Evolutionary conservation across 2,329 filamentous ascomycete species (phyloP).

Genomic region (Ustulina deusta): DNA sequence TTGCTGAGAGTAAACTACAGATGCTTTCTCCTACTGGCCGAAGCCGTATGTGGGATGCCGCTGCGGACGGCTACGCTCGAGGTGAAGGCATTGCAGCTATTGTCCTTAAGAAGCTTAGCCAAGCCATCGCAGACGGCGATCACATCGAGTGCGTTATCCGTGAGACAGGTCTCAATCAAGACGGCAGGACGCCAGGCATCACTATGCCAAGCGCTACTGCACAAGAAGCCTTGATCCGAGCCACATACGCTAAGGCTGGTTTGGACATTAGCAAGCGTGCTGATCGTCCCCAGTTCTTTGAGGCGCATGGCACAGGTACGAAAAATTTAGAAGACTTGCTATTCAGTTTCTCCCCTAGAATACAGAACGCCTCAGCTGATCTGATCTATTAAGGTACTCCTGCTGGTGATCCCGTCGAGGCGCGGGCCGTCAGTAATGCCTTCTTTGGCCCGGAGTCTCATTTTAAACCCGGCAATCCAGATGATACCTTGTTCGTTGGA

Average conservation of each 20-base stretch:
- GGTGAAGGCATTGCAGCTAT: conserved; percentile 45
- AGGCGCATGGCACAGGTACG: conserved; percentile 47
- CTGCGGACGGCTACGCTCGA: conserved; percentile 38
- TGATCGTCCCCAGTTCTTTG: conserved; percentile 47
- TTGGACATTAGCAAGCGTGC: conserved; percentile 16
- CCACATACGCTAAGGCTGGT: conserved; percentile 31
- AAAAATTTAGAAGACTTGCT: neutral
- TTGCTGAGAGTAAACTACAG: conserved; percentile 43
- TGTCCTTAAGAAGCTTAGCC: conserved; percentile 57
- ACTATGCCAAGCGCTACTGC: conserved; percentile 33
- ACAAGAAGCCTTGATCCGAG: conserved; percentile 30
- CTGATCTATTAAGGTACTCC: too few species aligned
- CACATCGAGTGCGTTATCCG: conserved; percentile 37
- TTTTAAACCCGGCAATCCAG: neutral
- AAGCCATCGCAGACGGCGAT: conserved; percentile 53
- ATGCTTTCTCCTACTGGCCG: conserved; percentile 38
- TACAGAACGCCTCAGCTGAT: conserved; percentile 36
- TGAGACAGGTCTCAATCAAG: conserved; percentile 37
- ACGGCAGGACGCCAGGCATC: conserved; percentile 33
- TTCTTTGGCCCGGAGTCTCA: conserved; percentile 28
- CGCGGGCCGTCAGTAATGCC: conserved; percentile 40
- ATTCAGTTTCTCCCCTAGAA: neutral
- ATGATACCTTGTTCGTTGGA: conserved; percentile 27
- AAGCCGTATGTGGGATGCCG: conserved; percentile 36
- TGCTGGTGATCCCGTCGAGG: conserved; percentile 47